Evolutionary conservation across 2,329 filamentous ascomycete genomes (phyloP).

Genomic region (Penicillium sp.): DNA sequence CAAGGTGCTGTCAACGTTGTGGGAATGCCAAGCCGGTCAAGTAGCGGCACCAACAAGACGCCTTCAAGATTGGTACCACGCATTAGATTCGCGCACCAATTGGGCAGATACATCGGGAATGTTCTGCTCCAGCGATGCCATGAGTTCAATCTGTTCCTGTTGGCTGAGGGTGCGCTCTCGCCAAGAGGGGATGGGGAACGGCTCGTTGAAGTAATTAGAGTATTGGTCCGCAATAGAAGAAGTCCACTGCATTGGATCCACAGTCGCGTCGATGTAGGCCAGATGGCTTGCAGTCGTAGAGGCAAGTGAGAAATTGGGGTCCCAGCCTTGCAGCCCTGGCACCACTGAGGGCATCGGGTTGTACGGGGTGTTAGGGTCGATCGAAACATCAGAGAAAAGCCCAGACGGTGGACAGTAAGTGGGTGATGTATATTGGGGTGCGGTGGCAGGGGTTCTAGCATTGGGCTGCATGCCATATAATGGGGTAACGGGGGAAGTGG

Average conservation of each 20-base stretch:
- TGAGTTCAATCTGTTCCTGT: constrained; percentile 79
- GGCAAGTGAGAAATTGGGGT: constrained; percentile 42
- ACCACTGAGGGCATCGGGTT: constrained; percentile 45
- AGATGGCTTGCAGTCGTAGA: constrained; percentile 41
- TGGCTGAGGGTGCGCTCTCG: constrained; percentile 70
- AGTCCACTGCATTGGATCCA: constrained; percentile 47
- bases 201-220: constrained; percentile 51
- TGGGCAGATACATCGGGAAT: constrained; percentile 48
- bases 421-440: constrained; percentile 26
- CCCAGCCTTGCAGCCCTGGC: constrained; percentile 45
- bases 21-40: neutral
- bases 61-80: constrained; percentile 43
- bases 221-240: constrained; percentile 50
- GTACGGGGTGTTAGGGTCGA: constrained; percentile 43
- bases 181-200: constrained; percentile 51
- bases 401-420: constrained; percentile 23
- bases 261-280: constrained; percentile 36
- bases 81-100: constrained; percentile 43
- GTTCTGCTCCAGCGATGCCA: constrained; percentile 72
- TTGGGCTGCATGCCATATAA: constrained; percentile 22
- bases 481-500: constrained; percentile 11
- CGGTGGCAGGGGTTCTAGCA: constrained; percentile 14
- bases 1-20: neutral
- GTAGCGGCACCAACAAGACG: neutral
- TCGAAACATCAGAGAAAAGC: constrained; percentile 30